These are phyloP conservation scores for Fomitopsis betulina DNA, from an alignment of 1,284 basidiomycete genomes.

Conservation along the genomic window DNA sequence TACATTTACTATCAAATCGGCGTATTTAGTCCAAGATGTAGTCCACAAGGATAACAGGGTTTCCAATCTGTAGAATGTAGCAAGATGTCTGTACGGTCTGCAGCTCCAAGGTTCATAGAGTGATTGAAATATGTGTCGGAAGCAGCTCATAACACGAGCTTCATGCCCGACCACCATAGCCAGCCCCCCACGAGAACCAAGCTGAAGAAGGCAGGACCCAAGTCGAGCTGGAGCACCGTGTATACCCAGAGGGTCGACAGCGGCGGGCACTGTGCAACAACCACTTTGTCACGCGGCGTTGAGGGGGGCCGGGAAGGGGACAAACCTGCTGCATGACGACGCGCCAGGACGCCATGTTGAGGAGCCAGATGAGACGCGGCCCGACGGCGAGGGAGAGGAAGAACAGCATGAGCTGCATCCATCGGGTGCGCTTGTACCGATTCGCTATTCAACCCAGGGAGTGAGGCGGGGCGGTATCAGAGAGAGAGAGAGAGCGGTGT, in stretches of 20 bases:
- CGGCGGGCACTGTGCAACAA: conserved; percentile 53
- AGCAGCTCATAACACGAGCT: conserved; percentile 29
- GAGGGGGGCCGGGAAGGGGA: conserved; percentile 5
- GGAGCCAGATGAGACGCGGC: conserved; percentile 61
- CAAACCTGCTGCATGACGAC: conserved; percentile 69
- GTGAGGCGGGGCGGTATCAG: neutral
- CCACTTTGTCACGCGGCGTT: neutral
- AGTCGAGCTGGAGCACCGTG: conserved; percentile 58
- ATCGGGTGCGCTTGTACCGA: conserved; percentile 52
- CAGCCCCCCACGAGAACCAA: conserved; percentile 49
- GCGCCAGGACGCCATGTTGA: conserved; percentile 62
- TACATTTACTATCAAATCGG: no score
- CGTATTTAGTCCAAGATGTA: no score
- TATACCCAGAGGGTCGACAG: conserved; percentile 75
- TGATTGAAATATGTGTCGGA: no score
- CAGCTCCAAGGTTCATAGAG: no score
- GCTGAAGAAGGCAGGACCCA: conserved; percentile 55
- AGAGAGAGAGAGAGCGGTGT: neutral
- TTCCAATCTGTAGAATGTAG: no score
- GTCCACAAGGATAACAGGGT: no score
- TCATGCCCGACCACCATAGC: conserved; percentile 57
- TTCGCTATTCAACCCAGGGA: conserved; percentile 37
- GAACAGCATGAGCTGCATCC: conserved; percentile 54
- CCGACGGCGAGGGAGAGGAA: conserved; percentile 53
- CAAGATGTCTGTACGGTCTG: no score